Evolutionary conservation across 345 rosid genomes (phyloP).

Genomic region (Cardamine resedifolia): DNA sequence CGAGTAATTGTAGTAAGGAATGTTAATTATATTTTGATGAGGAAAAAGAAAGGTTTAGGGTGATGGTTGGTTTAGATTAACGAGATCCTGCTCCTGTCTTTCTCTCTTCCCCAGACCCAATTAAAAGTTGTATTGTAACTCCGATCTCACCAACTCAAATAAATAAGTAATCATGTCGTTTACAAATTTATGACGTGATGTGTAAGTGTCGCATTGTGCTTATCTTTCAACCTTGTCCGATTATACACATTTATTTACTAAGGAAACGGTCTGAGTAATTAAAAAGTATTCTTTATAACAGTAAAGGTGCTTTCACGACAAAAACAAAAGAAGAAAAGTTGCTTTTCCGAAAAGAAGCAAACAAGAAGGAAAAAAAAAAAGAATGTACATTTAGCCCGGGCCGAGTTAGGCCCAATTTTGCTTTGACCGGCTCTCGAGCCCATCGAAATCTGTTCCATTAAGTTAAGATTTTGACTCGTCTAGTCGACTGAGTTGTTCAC

Average conservation of each 20-base stretch:
- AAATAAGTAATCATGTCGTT: slow-evolving; percentile 17
- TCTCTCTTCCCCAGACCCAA: slow-evolving; percentile 29
- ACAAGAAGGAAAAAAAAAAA: not conserved
- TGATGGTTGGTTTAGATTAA: slow-evolving; percentile 34
- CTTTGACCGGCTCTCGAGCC: not conserved
- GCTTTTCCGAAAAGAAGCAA: not conserved
- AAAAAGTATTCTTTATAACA: not conserved
- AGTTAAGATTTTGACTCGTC: not conserved
- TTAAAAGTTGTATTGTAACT: slow-evolving; percentile 16
- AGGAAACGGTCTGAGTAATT: not conserved
- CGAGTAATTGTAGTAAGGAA: not conserved
- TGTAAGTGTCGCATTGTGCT: slow-evolving; percentile 28
- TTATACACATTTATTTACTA: too few species aligned
- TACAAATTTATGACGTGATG: slow-evolving; percentile 28
- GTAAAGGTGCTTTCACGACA: slow-evolving; percentile 1
- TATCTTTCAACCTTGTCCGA: slow-evolving; percentile 5
- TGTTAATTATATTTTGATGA: not conserved
- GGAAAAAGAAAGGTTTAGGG: not conserved
- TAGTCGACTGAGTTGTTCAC: not conserved
- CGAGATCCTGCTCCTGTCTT: slow-evolving; percentile 24
- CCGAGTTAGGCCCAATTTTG: not conserved
- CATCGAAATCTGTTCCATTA: not conserved
- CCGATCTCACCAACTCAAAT: slow-evolving; percentile 26
- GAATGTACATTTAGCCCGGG: not conserved
- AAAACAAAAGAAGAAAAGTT: not conserved